Evolutionary conservation across 345 rosid species (phyloP).

Genomic region (Camelina sativa): DNA sequence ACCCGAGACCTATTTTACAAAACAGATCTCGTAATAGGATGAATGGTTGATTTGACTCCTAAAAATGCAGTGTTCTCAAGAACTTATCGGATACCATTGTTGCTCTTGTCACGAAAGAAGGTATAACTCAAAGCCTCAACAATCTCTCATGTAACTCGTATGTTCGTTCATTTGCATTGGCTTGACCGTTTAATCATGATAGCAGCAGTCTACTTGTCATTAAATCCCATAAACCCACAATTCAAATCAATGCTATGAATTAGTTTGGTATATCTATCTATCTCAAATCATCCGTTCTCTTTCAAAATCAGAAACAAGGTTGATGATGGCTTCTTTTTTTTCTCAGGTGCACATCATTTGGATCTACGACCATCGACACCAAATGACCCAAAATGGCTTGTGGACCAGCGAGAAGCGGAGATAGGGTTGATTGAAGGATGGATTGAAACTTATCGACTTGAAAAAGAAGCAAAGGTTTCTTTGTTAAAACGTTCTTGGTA

Average conservation of each 20-base stretch:
- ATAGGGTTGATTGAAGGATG: slow-evolving; percentile 72
- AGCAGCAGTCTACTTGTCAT: background rate
- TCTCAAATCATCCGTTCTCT: background rate
- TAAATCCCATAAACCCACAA: background rate
- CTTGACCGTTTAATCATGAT: background rate
- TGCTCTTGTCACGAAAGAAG: slow-evolving; percentile 89
- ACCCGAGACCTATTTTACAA: background rate
- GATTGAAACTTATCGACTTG: slow-evolving; percentile 52
- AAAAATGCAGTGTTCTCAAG: slow-evolving; percentile 70
- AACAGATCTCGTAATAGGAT: slow-evolving; percentile 12
- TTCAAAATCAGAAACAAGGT: background rate
- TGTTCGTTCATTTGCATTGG: background rate
- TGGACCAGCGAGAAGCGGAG: slow-evolving; percentile 76
- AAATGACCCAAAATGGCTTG: slow-evolving; percentile 82
- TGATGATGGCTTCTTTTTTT: background rate
- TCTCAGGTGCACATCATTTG: slow-evolving; percentile 84
- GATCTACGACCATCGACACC: slow-evolving; percentile 76
- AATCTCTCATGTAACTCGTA: slow-evolving; percentile 24
- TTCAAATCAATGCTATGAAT: background rate
- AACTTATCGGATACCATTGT: slow-evolving; percentile 73
- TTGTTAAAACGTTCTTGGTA: slow-evolving; percentile 45
- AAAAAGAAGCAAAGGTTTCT: slow-evolving; percentile 46
- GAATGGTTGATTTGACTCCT: slow-evolving; percentile 20
- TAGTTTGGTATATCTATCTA: background rate
- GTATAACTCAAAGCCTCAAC: slow-evolving; percentile 44